These are phyloP conservation scores for Arachnomyces sp. DNA, from an alignment of 2,329 filamentous ascomycete genomes.

Conservation along the genomic window DNA sequence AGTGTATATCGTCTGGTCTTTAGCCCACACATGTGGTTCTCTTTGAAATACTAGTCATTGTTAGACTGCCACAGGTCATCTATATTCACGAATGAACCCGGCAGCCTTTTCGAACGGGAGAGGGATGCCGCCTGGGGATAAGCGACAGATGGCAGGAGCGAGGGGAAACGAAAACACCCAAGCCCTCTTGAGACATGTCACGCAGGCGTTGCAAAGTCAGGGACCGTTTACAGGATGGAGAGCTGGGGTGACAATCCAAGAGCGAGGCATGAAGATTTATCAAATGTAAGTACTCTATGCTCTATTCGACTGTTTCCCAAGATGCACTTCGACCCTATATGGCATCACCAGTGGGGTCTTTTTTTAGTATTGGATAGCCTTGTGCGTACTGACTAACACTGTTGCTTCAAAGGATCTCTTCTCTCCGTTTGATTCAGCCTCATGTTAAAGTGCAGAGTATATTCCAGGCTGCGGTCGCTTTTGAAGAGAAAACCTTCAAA, in stretches of 20 bases:
- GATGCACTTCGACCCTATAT: background rate
- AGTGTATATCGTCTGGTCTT: background rate
- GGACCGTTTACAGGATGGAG: conserved; percentile 39
- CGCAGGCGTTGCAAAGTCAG: conserved; percentile 32
- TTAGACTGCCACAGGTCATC: conserved; percentile 21
- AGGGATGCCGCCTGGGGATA: conserved; percentile 26
- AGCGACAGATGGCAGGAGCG: conserved; percentile 14
- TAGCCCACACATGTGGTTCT: conserved; percentile 30
- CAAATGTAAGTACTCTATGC: conserved; percentile 31
- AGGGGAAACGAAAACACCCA: conserved; percentile 23
- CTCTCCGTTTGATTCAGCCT: conserved; percentile 38
- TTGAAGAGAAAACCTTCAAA: conserved; percentile 38
- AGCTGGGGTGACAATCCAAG: conserved; percentile 30
- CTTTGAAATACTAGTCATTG: conserved; percentile 10
- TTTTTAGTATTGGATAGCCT: background rate
- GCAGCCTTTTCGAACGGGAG: conserved; percentile 31
- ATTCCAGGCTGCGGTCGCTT: conserved; percentile 34
- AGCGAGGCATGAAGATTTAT: conserved; percentile 34
- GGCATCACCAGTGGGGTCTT: too few species aligned
- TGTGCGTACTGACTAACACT: conserved; percentile 9
- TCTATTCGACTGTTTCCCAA: background rate
- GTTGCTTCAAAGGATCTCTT: conserved; percentile 31
- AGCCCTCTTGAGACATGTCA: conserved; percentile 31
- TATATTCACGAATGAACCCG: conserved; percentile 35
- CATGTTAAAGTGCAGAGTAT: conserved; percentile 30